Percentiles rank a stretch among this genome's conserved stretches.
phyloP scores from a whole-genome alignment of 2,329 filamentous ascomycete genomes.

The Sclerotinia glacialis region DNA sequence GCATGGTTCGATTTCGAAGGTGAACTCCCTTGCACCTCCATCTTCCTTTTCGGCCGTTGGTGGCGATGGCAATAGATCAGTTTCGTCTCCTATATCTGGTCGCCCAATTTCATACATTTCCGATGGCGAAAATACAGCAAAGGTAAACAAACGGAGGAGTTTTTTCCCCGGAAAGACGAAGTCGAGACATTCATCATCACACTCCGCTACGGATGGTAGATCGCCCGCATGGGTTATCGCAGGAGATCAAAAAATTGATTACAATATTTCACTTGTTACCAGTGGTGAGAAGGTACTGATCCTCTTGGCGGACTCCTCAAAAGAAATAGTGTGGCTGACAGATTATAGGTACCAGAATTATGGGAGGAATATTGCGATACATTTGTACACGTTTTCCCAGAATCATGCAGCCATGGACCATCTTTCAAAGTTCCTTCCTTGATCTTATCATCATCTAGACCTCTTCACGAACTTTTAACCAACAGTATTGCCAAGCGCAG shows the following conservation, averaged over 20 bases:
- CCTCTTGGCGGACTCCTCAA: not conserved
- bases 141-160: slow-evolving; percentile 16
- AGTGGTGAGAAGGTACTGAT: slow-evolving; percentile 16
- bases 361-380: slow-evolving; percentile 62
- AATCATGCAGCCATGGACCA: slow-evolving; percentile 49
- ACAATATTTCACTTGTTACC: slow-evolving; percentile 18
- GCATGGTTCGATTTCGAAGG: slow-evolving; percentile 18
- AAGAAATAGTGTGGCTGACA: not conserved
- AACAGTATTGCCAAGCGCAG: slow-evolving; percentile 28
- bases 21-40: slow-evolving; percentile 19
- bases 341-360: slow-evolving; percentile 60
- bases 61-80: slow-evolving; percentile 11
- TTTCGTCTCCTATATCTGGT: slow-evolving; percentile 20
- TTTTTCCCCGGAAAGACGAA: slow-evolving; percentile 14
- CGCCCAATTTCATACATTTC: slow-evolving; percentile 20
- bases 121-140: slow-evolving; percentile 14
- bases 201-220: slow-evolving; percentile 13
- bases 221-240: slow-evolving; percentile 22
- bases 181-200: slow-evolving; percentile 12
- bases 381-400: slow-evolving; percentile 56
- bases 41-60: slow-evolving; percentile 2
- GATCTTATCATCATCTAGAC: slow-evolving; percentile 17
- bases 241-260: slow-evolving; percentile 21
- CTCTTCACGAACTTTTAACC: slow-evolving; percentile 21
- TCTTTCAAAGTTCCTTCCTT: slow-evolving; percentile 55